Percentiles rank a stretch among this genome's conserved stretches.
Conservation (phyloP, 1,139 yeast species). For the Sugiyamaella pinicola region DNA sequence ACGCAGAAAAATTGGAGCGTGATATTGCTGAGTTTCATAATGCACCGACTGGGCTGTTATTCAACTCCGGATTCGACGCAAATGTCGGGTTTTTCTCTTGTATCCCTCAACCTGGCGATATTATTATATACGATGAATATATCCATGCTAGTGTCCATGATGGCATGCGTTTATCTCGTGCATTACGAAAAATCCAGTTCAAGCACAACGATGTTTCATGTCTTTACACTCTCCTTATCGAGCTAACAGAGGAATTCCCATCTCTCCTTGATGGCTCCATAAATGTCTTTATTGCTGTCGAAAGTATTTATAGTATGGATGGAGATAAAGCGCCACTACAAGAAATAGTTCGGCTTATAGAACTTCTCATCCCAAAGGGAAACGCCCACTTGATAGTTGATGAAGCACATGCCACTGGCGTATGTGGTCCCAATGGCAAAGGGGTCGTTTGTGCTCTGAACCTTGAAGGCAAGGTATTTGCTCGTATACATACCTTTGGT, state of each 20-base stretch:
- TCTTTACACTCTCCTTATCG: constrained; percentile 12
- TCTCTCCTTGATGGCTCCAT: constrained; percentile 1
- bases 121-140: constrained; percentile 36
- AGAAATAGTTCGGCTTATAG: constrained; percentile 26
- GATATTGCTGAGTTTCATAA: constrained; percentile 31
- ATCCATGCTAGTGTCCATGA: constrained; percentile 40
- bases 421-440: constrained; percentile 31
- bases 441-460: constrained; percentile 32
- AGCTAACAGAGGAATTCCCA: constrained; percentile 9
- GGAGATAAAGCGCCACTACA: constrained; percentile 36
- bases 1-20: constrained; percentile 31
- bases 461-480: constrained; percentile 30
- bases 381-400: constrained; percentile 34
- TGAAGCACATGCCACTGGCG: constrained; percentile 40
- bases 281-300: constrained; percentile 36
- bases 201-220: constrained; percentile 29
- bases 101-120: constrained; percentile 35
- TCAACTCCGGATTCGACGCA: constrained; percentile 38
- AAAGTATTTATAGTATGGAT: constrained; percentile 39
- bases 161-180: constrained; percentile 35
- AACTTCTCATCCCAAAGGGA: constrained; percentile 20
- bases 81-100: constrained; percentile 35
- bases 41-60: constrained; percentile 32
- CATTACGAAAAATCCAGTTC: constrained; percentile 22
- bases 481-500: constrained; percentile 37